Evolutionary conservation across 2,329 filamentous ascomycete species (phyloP).

Genomic region (Cladophialophora exuberans): DNA sequence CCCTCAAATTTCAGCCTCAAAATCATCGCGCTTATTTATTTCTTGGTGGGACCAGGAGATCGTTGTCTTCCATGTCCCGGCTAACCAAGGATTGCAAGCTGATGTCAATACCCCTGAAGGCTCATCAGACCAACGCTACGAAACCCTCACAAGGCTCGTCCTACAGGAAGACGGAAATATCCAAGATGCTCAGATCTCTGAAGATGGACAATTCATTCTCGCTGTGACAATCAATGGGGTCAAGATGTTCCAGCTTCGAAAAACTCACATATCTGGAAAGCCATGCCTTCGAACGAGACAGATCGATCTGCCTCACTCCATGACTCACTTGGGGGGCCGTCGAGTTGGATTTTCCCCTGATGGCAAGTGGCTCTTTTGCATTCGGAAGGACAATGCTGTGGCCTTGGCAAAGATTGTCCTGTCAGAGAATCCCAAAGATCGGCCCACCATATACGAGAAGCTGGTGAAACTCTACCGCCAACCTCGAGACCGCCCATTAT

Average conservation of each 20-base stretch:
- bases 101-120: constrained; percentile 9
- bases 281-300: constrained; percentile 61
- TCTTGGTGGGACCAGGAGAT: constrained; percentile 93
- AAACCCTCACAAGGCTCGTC: constrained; percentile 26
- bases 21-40: constrained; percentile 73
- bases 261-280: constrained; percentile 11
- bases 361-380: constrained; percentile 49
- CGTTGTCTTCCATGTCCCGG: constrained; percentile 69
- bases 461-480: constrained; percentile 45
- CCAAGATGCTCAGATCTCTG: constrained; percentile 71
- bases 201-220: constrained; percentile 73
- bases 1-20: constrained; percentile 72
- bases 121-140: constrained; percentile 22
- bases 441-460: constrained; percentile 50
- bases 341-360: constrained; percentile 59
- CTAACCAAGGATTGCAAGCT: not conserved
- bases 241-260: constrained; percentile 72
- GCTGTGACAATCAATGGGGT: constrained; percentile 74
- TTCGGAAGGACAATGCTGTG: constrained; percentile 65
- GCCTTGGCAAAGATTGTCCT: constrained; percentile 55
- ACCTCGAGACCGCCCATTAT: constrained; percentile 44
- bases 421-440: constrained; percentile 45
- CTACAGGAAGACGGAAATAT: constrained; percentile 76
- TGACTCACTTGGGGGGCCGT: constrained; percentile 68
- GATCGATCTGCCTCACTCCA: constrained; percentile 62